Evolutionary conservation across 2,329 filamentous ascomycete species (phyloP).

Genomic region (Geosmithia flava): DNA sequence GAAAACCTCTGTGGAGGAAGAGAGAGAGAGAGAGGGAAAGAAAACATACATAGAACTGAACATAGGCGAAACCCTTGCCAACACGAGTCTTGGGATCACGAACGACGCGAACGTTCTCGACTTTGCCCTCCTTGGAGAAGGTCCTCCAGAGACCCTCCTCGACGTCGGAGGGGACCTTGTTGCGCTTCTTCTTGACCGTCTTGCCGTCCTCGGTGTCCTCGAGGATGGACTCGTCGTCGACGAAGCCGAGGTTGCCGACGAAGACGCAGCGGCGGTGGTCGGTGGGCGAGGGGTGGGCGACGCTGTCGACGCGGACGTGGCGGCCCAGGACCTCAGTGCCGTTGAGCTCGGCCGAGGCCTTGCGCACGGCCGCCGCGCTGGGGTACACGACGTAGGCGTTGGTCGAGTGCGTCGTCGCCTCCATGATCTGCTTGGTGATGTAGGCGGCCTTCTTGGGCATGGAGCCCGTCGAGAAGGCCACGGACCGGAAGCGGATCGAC

Average conservation of each 20-base stretch:
- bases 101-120: conserved; percentile 88
- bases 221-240: conserved; percentile 75
- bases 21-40: background rate
- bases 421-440: conserved; percentile 83
- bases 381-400: conserved; percentile 93
- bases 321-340: conserved; percentile 73
- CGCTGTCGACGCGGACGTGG: conserved; percentile 80
- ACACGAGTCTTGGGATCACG: conserved; percentile 83
- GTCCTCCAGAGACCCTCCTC: conserved; percentile 88
- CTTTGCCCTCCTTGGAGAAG: conserved; percentile 61
- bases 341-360: conserved; percentile 68
- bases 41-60: conserved; percentile 66
- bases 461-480: conserved; percentile 63
- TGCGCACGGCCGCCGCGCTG: conserved; percentile 59
- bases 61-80: conserved; percentile 94
- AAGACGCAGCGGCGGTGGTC: conserved; percentile 90
- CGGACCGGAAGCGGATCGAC: conserved; percentile 88
- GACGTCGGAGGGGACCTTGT: conserved; percentile 66
- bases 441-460: conserved; percentile 92
- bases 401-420: conserved; percentile 79
- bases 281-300: conserved; percentile 72
- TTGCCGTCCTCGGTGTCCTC: conserved; percentile 53
- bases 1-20: background rate
- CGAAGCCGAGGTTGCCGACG: conserved; percentile 90
- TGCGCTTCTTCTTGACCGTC: conserved; percentile 59